phyloP scores from a whole-genome alignment of 1,284 basidiomycete genomes.

The Leccinum subfulvum region DNA sequence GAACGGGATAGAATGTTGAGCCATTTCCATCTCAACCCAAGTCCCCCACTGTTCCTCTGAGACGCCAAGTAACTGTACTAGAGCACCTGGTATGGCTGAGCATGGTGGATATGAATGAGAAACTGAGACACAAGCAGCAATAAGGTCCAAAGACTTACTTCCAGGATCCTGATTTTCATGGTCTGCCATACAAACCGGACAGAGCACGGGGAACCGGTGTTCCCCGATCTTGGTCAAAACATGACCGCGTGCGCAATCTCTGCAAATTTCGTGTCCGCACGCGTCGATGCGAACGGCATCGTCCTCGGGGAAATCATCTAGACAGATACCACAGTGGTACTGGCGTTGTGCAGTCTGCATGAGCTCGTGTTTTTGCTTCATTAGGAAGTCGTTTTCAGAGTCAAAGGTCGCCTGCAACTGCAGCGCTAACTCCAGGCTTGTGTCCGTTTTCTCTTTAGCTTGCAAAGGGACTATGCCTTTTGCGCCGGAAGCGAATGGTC shows the following conservation, averaged over 20 bases:
- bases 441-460: no score
- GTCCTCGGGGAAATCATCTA: constrained; percentile 49
- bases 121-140: neutral
- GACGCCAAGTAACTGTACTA: constrained; percentile 49
- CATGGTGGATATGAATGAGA: neutral
- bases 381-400: constrained; percentile 42
- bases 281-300: constrained; percentile 42
- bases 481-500: no score
- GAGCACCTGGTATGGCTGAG: constrained; percentile 39
- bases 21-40: constrained; percentile 50
- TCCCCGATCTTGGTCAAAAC: constrained; percentile 47
- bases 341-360: constrained; percentile 23
- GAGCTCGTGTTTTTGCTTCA: constrained; percentile 37
- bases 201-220: constrained; percentile 57
- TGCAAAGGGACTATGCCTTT: no score
- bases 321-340: constrained; percentile 59
- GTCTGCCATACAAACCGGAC: constrained; percentile 51
- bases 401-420: constrained; percentile 26
- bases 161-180: constrained; percentile 36
- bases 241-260: constrained; percentile 49
- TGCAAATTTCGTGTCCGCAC: constrained; percentile 57
- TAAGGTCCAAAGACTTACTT: constrained; percentile 33
- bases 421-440: no score
- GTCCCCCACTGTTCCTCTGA: constrained; percentile 46
- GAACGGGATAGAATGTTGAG: constrained; percentile 47